Evolutionary conservation across 176 grass and related monocot genomes (phyloP), one percentile per base, ranked within the genome.

Genomic region (Poa annua): DNA sequence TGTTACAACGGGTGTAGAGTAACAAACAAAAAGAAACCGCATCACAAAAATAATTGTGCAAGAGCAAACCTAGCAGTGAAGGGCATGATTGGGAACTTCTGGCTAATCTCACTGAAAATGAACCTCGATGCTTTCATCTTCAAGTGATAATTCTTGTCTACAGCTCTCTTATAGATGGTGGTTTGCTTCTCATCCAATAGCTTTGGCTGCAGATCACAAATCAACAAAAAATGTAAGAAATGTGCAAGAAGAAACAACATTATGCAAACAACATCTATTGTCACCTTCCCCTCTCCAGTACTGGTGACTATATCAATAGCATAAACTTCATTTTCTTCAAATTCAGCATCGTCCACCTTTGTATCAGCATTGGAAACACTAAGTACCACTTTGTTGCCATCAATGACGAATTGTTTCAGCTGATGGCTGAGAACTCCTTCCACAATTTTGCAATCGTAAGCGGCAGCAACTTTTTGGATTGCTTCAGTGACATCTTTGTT

Each of bases 291-390:
- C 86, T 99, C 97, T 36, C 97, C 97, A 25, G 93, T 99, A 59
- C 91, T 96, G 36, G 97, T 88, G 56, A 99, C 97, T 66, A 99
- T 96, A 84, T 99, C 97, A 60, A 99, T 90, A 33, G 97, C 93
- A 83, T 99, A 99, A 10, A 99, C 93, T 88, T 99, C 97, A 88
- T 99, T 99, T 86, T 99, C 97, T 77, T 99, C 97, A 89, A 99
- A 99, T 36, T 99, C 97, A 78, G 93, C 91, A 87, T 99, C 97
- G 92, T 99, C 97, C 48, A 96, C 97, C 83, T 92, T 92, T 1
- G 97, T 99, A 11, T 99, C 97, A 68, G 97, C 89, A 84, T 90
- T 96, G 39, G 87, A 81, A 32, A 94, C 83, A 75, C 93, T 99
- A 61, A 99, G 84, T 7, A 99, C 90, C 4, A 95, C 89, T 81